Evolutionary conservation across 140 eudicot species (phyloP), one percentile per base, ranked within the genome.

Genomic region (Senecio squalidus): DNA sequence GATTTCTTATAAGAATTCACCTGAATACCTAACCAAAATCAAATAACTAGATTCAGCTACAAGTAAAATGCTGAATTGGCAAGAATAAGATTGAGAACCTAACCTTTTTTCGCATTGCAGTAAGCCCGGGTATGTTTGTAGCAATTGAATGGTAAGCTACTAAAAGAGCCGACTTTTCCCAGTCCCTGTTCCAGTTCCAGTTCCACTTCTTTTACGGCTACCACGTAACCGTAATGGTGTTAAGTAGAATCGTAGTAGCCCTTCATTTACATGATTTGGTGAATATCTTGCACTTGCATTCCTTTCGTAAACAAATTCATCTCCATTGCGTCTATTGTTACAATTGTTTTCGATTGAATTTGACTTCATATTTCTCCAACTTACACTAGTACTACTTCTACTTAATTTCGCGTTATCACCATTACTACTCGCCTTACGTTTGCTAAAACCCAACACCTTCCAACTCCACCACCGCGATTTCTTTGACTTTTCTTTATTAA

Each of bases 251-350:
- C 95, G 66, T 36, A 89, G 40, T 4, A 89, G 78, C 5, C 97
- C 95, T 28, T 80, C 85, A 49, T 89, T 94, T 0, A 70, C 29
- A 31, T 78, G 76, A 58, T 76, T 90, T 0, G 97, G 97, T 2
- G 95, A 90, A 63, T 82, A 86, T 34, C 94, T 80, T 1, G 83
- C 97, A 45, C 95, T 90, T 47, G 95, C 73, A 66, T 83, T 90
- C 56, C 89, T 67, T 69, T 86, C 97, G 68, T 85, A 57, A 54
- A 80, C 86, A 53, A 80, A 75, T 63, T 85, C 95, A 22, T 80
- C 89, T 34, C 75, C 81, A 50, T 69, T 67, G 4, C 44, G 20
- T 43, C 53, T 66, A 29, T 52, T 68, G 25, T 16, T 60, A 20
- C 22, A 40, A 1, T 66, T 69, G 22, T 66, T 76, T 59, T 70